Base-by-base conservation (phyloP, 2,329 filamentous ascomycete species). In the Penicillium sp. region DNA sequence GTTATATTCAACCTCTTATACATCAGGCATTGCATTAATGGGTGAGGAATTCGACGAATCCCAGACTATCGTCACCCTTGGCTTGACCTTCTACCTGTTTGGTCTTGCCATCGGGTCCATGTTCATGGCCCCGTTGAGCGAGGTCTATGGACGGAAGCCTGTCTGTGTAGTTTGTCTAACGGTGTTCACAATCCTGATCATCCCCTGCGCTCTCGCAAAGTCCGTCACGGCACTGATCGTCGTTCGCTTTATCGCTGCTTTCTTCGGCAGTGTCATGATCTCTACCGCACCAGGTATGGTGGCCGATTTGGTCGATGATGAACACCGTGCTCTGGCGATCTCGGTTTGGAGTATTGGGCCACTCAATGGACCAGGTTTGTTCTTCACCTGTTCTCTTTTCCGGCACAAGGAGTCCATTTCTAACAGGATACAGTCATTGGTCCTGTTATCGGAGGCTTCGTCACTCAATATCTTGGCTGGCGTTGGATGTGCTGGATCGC, bases 401-500 rank as follows among this genome's bases (percentile, higher is more conserved):
- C 1, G 1, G 3, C 8, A 19, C 2, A 6, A 10, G 11, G 21
- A 4, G 7, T n/a, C 2, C 0, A 3, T 43, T 31, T 19, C 54
- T 65, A 47, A 64, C 31, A 19, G 45, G 45, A 23, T 47, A 15
- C 50, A 74, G 75, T 78, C 0, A 77, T 86, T 31, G 87, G 88
- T 0, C 88, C 89, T 0, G 76, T 92, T 0, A 87, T 96, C 34
- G 92, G 92, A 23, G 92, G 92, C 0, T 95, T 96, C 64, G 84
- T 89, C 1, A 90, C 79, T 5, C 70, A 79, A 57, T 78, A 78
- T 61, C 78, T 94, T 2, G 91, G 91, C 11, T 97, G 92, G 92
- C 79, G 92, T 31, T 96, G 91, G 91, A 88, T 87, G 38, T 89
- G 90, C 68, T 96, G 90, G 89, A 81, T 94, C 21, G 83, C 87